These are phyloP conservation scores for Metschnikowia dekortorum DNA, from an alignment of 805 yeast species.

Conservation along the genomic window DNA sequence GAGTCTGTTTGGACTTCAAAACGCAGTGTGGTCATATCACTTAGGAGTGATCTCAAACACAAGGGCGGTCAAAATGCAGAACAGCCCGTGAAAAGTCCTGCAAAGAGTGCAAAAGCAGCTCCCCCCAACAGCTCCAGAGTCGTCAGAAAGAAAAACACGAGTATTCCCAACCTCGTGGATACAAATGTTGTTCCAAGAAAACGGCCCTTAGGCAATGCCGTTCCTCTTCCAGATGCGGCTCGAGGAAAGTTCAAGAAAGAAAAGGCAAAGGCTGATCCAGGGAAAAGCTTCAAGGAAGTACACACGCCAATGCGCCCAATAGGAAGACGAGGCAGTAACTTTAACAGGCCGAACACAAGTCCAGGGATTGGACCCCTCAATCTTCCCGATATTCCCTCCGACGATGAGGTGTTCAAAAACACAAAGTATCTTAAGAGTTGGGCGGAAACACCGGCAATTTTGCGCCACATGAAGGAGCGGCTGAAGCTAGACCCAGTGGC, in stretches of 20 bases:
- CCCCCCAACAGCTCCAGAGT: background rate
- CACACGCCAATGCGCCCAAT: conserved; percentile 2
- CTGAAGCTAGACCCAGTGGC: conserved; percentile 53
- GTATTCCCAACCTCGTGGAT: conserved; percentile 1
- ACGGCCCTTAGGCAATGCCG: conserved; percentile 24
- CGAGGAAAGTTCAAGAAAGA: conserved; percentile 21
- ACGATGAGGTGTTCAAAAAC: conserved; percentile 26
- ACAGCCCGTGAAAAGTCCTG: background rate
- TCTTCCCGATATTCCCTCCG: conserved; percentile 40
- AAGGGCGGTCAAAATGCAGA: background rate
- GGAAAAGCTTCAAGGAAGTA: background rate
- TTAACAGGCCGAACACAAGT: conserved; percentile 8
- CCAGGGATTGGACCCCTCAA: conserved; percentile 18
- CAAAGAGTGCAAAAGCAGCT: background rate
- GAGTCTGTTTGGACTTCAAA: background rate
- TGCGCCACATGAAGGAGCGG: conserved; percentile 23
- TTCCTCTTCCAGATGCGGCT: conserved; percentile 38
- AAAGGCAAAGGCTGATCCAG: conserved; percentile 1
- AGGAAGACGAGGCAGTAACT: background rate
- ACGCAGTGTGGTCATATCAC: conserved; percentile 4
- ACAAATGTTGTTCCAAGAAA: conserved; percentile 9
- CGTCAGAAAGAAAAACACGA: background rate
- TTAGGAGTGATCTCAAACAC: conserved; percentile 1
- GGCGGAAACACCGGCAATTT: conserved; percentile 38
- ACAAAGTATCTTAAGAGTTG: conserved; percentile 22